Percentiles rank a stretch among this genome's conserved stretches.
Conservation (phyloP, 208 protist species). For the Sergeia podlipaevii region DNA sequence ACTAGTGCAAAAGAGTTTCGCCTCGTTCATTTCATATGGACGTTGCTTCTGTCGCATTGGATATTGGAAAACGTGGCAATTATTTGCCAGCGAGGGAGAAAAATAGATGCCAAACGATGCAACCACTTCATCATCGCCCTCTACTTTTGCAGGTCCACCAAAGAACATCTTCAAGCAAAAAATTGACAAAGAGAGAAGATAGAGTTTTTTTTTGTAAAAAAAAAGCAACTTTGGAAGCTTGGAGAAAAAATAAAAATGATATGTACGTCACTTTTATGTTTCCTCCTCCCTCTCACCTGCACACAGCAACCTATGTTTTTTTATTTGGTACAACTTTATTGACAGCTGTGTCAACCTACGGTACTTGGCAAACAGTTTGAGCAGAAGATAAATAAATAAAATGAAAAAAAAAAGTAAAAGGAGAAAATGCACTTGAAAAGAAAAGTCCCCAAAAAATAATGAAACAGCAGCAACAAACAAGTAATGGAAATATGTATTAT, state of each 20-base stretch:
- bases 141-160: conserved; percentile 13
- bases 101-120: conserved; percentile 76
- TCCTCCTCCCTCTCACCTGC: no score
- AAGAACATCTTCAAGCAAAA: conserved; percentile 16
- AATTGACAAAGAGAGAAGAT: background rate
- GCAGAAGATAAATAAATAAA: no score
- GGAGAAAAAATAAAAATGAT: conserved; percentile 14
- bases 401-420: conserved; percentile 12
- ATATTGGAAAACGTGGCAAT: conserved; percentile 88
- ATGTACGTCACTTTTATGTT: no score
- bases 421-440: no score
- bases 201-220: conserved; percentile 6
- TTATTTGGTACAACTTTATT: no score
- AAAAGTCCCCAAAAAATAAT: no score
- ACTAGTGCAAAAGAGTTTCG: conserved; percentile 48
- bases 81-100: conserved; percentile 40
- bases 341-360: no score
- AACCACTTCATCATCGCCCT: conserved; percentile 70
- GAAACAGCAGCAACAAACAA: no score
- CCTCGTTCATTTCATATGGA: conserved; percentile 72
- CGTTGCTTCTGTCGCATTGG: conserved; percentile 55
- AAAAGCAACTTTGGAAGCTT: conserved; percentile 1
- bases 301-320: no score
- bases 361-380: no score
- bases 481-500: no score